Evolutionary conservation across 805 yeast species (phyloP).

Genomic region (Saturnispora zaruensis): DNA sequence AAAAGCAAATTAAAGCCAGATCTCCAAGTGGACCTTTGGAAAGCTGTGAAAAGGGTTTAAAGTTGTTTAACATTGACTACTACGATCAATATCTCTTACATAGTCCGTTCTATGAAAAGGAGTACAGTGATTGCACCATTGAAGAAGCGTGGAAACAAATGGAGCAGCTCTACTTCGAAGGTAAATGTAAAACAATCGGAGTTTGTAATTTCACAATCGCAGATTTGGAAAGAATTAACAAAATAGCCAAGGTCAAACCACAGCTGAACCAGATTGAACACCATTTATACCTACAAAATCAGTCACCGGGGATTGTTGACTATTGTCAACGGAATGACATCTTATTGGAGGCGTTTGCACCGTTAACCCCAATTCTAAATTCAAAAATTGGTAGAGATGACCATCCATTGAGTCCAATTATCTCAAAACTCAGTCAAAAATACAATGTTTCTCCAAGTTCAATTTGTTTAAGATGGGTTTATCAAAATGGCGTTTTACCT

Average conservation of each 20-base stretch:
- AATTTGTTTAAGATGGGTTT: slow-evolving; percentile 61
- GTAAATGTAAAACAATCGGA: slow-evolving; percentile 42
- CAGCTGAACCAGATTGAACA: slow-evolving; percentile 64
- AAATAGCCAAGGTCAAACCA: slow-evolving; percentile 41
- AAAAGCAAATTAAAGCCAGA: slow-evolving; percentile 10
- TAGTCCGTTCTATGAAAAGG: slow-evolving; percentile 40
- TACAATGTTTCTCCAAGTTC: slow-evolving; percentile 55
- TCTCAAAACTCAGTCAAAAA: slow-evolving; percentile 41
- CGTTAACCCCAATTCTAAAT: slow-evolving; percentile 53
- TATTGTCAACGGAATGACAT: slow-evolving; percentile 44
- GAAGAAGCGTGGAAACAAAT: slow-evolving; percentile 44
- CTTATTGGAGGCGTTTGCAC: slow-evolving; percentile 55
- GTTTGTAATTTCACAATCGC: slow-evolving; percentile 52
- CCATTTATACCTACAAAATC: slow-evolving; percentile 57
- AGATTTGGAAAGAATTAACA: slow-evolving; percentile 36
- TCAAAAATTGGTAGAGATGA: slow-evolving; percentile 29
- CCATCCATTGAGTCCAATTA: slow-evolving; percentile 32
- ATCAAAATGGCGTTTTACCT: slow-evolving; percentile 57
- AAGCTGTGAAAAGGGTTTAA: slow-evolving; percentile 38
- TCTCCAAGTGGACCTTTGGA: slow-evolving; percentile 37
- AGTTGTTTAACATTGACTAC: slow-evolving; percentile 41
- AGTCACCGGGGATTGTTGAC: slow-evolving; percentile 46
- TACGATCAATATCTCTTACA: slow-evolving; percentile 59
- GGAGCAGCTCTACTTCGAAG: slow-evolving; percentile 35
- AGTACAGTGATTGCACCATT: slow-evolving; percentile 36